Conservation (phyloP, 1,284 basidiomycete species). For the Veloporphyrellus conicus region DNA sequence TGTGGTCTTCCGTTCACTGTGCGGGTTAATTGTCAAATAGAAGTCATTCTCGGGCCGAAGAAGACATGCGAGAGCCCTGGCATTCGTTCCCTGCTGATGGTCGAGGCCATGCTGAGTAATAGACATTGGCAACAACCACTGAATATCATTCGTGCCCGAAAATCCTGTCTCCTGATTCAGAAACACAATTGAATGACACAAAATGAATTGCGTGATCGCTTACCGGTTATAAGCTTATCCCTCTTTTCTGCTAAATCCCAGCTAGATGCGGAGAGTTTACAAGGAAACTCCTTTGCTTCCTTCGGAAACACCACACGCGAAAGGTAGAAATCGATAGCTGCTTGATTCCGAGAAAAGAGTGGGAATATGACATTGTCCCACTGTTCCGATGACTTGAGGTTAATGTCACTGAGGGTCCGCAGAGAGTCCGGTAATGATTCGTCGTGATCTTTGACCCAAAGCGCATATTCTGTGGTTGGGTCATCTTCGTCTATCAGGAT, state of each 20-base stretch:
- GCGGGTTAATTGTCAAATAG: background rate
- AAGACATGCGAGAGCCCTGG: background rate
- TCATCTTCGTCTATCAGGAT: constrained; percentile 41
- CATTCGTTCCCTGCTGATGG: constrained; percentile 1
- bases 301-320: constrained; percentile 19
- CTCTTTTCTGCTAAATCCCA: constrained; percentile 46
- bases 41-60: background rate
- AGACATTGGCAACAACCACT: background rate
- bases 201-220: background rate
- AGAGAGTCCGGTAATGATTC: constrained; percentile 27
- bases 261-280: constrained; percentile 43
- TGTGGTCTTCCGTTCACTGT: background rate
- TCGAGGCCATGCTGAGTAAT: constrained; percentile 1
- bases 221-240: background rate
- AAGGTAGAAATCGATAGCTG: constrained; percentile 46
- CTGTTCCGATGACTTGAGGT: constrained; percentile 39
- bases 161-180: background rate
- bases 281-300: constrained; percentile 41
- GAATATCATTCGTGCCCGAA: constrained; percentile 8
- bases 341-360: constrained; percentile 36
- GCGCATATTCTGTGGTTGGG: constrained; percentile 39
- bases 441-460: constrained; percentile 33
- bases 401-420: constrained; percentile 36
- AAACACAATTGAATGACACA: no score
- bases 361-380: constrained; percentile 30